phyloP scores from a whole-genome alignment of 148 eudicot species.

The Rhododendron kiyosumense region DNA sequence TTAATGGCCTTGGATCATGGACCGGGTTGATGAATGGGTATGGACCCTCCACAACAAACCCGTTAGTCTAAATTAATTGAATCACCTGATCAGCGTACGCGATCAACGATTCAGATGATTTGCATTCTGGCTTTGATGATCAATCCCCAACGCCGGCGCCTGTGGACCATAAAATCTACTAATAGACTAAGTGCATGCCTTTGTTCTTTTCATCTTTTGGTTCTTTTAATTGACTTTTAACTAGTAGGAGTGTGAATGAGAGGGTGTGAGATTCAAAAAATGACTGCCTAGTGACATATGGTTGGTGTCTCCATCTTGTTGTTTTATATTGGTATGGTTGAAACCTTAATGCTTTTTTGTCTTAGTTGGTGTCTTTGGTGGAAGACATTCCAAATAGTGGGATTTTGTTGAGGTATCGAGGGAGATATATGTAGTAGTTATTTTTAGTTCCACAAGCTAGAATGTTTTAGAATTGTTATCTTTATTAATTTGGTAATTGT shows the following conservation, averaged over 20 bases:
- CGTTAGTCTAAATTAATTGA: slow-evolving; percentile 34
- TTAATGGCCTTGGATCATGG: slow-evolving; percentile 53
- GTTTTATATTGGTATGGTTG: slow-evolving; percentile 4
- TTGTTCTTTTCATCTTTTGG: slow-evolving; percentile 9
- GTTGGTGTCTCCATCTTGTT: slow-evolving; percentile 4
- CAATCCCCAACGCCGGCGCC: not conserved
- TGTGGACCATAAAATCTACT: not conserved
- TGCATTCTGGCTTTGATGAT: not conserved
- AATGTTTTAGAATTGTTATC: not conserved
- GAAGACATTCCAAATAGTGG: slow-evolving; percentile 9
- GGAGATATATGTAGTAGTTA: not conserved
- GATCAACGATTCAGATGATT: not conserved
- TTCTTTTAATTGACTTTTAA: slow-evolving; percentile 10
- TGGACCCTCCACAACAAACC: slow-evolving; percentile 54
- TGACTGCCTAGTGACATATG: slow-evolving; percentile 9
- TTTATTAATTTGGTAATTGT: not conserved
- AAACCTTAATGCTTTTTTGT: not conserved
- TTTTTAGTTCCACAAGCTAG: not conserved
- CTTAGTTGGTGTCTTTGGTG: slow-evolving; percentile 10
- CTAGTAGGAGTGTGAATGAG: slow-evolving; percentile 21
- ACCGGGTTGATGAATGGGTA: slow-evolving; percentile 53
- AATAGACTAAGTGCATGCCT: slow-evolving; percentile 8
- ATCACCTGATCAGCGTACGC: not conserved
- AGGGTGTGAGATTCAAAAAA: slow-evolving; percentile 10
- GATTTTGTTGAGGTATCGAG: slow-evolving; percentile 13